A percentile compares a stretch with the other conserved stretches of the same genome.
Evolutionary conservation across 805 yeast genomes (phyloP).

Genomic region (Lachancea fermentati): DNA sequence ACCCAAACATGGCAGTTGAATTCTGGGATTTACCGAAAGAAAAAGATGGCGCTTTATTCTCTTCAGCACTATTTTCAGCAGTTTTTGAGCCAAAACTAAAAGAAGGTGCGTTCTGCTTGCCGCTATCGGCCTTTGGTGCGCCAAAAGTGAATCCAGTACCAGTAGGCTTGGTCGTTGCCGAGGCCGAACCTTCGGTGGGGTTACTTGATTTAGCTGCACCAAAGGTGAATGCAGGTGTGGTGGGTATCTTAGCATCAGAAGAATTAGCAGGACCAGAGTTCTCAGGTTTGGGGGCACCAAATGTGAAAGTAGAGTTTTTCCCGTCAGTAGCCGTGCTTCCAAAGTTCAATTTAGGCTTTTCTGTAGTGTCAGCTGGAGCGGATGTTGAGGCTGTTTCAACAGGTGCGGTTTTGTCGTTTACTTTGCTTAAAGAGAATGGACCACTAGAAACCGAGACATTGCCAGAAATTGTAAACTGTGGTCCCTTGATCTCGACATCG

Average conservation of each 20-base stretch:
- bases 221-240: slow-evolving; percentile 21
- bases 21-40: no score
- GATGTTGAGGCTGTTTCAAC: neutral
- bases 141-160: no score
- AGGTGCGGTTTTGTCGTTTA: neutral
- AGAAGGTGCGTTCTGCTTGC: slow-evolving; percentile 15
- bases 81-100: slow-evolving; percentile 17
- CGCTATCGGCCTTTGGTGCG: no score
- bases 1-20: slow-evolving; percentile 29
- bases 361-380: neutral
- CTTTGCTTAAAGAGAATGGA: neutral
- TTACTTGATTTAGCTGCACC: slow-evolving; percentile 10
- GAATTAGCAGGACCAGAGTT: neutral
- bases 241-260: neutral
- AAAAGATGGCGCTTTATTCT: neutral
- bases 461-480: slow-evolving; percentile 30
- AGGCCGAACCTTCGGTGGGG: neutral
- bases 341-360: slow-evolving; percentile 23
- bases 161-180: no score
- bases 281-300: slow-evolving; percentile 6
- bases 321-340: slow-evolving; percentile 10
- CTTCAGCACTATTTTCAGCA: neutral
- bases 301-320: slow-evolving; percentile 5
- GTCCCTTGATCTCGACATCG: slow-evolving; percentile 35
- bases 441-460: neutral